Evolutionary conservation across 192 early-diverging fungal genomes (phyloP).

Genomic region (Cladochytrium replicatum): DNA sequence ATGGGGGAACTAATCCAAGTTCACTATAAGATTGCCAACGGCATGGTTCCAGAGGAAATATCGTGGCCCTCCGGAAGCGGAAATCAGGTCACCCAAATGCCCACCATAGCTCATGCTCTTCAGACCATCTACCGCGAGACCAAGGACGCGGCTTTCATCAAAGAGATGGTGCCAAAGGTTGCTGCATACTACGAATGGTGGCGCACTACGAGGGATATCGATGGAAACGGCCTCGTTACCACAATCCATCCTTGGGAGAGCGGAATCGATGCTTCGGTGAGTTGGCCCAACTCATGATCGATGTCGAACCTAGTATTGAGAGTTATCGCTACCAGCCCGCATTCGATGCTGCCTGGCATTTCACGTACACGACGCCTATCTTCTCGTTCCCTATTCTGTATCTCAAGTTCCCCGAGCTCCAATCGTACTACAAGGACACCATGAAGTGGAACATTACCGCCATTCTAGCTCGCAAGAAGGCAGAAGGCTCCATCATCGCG

Average conservation of each 20-base stretch:
- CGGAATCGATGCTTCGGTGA: conserved; percentile 9
- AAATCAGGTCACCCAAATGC: conserved; percentile 10
- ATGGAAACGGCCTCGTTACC: conserved; percentile 6
- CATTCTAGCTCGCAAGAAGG: conserved; percentile 2
- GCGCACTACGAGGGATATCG: conserved; percentile 6
- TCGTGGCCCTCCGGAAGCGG: conserved; percentile 5
- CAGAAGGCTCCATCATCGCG: conserved; percentile 6
- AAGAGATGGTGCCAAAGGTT: conserved; percentile 11
- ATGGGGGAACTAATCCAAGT: neutral
- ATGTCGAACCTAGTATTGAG: too few species aligned
- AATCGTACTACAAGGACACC: conserved; percentile 7
- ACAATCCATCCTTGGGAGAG: conserved; percentile 12
- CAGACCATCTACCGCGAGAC: conserved; percentile 10
- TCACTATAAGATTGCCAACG: neutral
- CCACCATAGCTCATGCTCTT: conserved; percentile 8
- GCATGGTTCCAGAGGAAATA: conserved; percentile 9
- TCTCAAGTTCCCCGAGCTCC: conserved; percentile 8
- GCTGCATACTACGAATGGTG: conserved; percentile 11
- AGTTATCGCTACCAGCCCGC: too few species aligned
- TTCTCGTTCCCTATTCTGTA: conserved; percentile 3
- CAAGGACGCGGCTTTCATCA: conserved; percentile 5
- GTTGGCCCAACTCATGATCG: too few species aligned
- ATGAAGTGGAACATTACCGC: conserved; percentile 8
- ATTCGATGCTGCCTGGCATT: conserved; percentile 12
- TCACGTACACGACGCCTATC: too few species aligned